Conservation (phyloP, 179 eudicot genomes). For the Silene noctiflora region DNA sequence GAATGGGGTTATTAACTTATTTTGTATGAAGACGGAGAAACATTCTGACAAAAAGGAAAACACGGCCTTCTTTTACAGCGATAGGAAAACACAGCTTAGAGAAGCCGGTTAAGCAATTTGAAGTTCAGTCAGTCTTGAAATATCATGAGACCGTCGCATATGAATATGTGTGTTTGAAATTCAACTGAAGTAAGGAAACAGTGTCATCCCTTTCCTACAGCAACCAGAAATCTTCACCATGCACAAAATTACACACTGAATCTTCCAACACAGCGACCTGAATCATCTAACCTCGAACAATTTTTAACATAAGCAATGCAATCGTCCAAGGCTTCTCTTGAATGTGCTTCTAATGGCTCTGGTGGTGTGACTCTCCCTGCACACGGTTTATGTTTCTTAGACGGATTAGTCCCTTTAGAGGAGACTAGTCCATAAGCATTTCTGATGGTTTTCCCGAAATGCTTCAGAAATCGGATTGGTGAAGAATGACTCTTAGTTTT, state of each 20-base stretch:
- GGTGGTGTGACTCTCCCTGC: constrained; percentile 21
- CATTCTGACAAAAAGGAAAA: no score
- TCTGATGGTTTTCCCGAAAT: constrained; percentile 31
- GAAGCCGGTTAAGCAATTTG: no score
- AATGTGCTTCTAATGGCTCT: constrained; percentile 36
- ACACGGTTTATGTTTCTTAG: constrained; percentile 6
- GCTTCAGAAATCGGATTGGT: constrained; percentile 29
- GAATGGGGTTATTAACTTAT: no score
- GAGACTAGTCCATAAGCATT: constrained; percentile 18
- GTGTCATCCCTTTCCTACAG: neutral
- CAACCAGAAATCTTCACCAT: constrained; percentile 1
- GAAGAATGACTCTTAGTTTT: constrained; percentile 8
- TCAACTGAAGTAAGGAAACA: neutral
- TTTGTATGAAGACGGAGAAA: no score
- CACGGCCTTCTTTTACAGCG: no score
- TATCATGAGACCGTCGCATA: no score
- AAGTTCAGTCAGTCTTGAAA: no score
- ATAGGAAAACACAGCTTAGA: no score
- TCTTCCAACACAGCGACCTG: neutral
- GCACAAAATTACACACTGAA: neutral
- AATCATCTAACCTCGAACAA: constrained; percentile 27
- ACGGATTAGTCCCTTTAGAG: constrained; percentile 15
- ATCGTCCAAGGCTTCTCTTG: constrained; percentile 50
- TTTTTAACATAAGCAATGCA: constrained; percentile 51
- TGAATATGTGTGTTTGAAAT: no score